These are phyloP conservation scores for Skeletonema costatum DNA, from an alignment of 108 stramenopile genomes.

Conservation along the genomic window DNA sequence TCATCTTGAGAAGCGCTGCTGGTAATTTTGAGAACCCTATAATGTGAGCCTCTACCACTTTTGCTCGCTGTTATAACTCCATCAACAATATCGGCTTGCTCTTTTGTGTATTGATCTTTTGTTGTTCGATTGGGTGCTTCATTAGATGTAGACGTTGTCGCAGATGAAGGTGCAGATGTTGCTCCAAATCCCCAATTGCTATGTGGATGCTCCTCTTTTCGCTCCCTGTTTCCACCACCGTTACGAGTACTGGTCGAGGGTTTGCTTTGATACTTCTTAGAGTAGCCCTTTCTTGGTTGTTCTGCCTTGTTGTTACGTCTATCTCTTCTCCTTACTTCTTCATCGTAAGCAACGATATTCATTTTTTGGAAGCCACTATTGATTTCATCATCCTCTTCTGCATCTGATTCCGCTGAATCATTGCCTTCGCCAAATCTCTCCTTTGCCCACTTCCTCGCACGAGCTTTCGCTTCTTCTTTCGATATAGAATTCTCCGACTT, in stretches of 20 bases:
- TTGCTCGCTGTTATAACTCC: not conserved
- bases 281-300: not conserved
- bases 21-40: conserved; percentile 58
- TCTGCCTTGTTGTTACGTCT: not conserved
- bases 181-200: not conserved
- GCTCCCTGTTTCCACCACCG: too few relatives aligned
- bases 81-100: not conserved
- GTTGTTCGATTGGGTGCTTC: not conserved
- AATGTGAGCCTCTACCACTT: conserved; percentile 12
- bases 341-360: not conserved
- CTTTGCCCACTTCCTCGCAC: not conserved
- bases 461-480: not conserved
- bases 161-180: not conserved
- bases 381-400: not conserved
- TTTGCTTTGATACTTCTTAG: too few relatives aligned
- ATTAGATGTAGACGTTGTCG: not conserved
- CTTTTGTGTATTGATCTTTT: not conserved
- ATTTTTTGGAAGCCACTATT: not conserved
- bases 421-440: not conserved
- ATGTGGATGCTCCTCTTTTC: not conserved
- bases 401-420: not conserved
- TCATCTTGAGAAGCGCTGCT: conserved; percentile 56
- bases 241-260: too few relatives aligned
- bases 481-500: not conserved
- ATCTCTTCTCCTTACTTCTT: not conserved